Percentiles rank a stretch among this genome's conserved stretches.
Conservation (phyloP, 2,329 filamentous ascomycete genomes). For the Talaromyces islandicus region DNA sequence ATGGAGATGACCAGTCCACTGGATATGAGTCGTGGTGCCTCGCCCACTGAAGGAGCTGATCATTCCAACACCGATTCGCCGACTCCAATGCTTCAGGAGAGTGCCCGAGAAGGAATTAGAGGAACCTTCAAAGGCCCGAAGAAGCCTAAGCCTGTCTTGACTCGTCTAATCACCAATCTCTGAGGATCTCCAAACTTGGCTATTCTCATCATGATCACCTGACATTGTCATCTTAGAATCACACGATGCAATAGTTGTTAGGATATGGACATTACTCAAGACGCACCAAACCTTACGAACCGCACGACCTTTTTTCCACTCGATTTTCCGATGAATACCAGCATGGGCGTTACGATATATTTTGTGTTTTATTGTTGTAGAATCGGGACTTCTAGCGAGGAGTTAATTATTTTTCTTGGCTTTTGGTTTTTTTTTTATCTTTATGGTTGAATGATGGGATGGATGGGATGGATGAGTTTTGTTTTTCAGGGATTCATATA, state of each 20-base stretch:
- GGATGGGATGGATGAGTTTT: not conserved
- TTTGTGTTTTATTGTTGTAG: not conserved
- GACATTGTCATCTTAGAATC: not conserved
- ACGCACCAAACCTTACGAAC: not conserved
- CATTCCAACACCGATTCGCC: not conserved
- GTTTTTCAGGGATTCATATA: not conserved
- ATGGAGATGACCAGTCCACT: not conserved
- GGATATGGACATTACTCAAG: not conserved
- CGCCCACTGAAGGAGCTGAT: not conserved
- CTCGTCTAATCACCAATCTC: conserved; percentile 28
- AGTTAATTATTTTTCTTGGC: not conserved
- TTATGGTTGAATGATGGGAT: not conserved
- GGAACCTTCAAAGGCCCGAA: conserved; percentile 2
- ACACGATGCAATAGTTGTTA: not conserved
- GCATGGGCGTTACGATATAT: not conserved
- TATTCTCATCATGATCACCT: not conserved
- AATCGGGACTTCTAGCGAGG: not conserved
- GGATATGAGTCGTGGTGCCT: not conserved
- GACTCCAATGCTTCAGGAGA: not conserved
- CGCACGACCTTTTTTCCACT: not conserved
- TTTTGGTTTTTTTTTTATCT: not conserved
- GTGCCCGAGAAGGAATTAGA: not conserved
- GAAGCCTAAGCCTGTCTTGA: conserved; percentile 28
- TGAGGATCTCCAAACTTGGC: not conserved
- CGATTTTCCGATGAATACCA: not conserved